phyloP scores from a whole-genome alignment of 2,329 filamentous ascomycete species.

The Cladorrhinum sp. region DNA sequence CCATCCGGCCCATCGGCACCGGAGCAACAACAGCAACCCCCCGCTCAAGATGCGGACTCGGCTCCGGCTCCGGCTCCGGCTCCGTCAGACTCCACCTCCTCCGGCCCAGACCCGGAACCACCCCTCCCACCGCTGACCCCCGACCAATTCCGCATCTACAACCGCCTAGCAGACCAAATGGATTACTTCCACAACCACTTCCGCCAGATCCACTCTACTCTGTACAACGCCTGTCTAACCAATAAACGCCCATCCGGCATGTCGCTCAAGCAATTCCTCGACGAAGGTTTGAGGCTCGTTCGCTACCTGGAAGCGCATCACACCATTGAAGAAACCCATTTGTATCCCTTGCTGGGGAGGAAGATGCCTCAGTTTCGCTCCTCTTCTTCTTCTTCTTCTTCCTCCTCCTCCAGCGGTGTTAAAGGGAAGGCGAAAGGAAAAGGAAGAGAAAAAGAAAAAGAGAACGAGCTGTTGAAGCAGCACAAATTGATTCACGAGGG shows the following conservation, averaged over 20 bases:
- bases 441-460: conserved; percentile 29
- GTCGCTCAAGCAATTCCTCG: conserved; percentile 66
- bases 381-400: conserved; percentile 24
- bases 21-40: not conserved
- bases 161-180: conserved; percentile 73
- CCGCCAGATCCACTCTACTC: conserved; percentile 66
- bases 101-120: conserved; percentile 10
- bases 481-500: conserved; percentile 77
- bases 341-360: conserved; percentile 74
- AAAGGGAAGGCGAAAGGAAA: conserved; percentile 4
- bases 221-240: conserved; percentile 63
- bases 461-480: conserved; percentile 67
- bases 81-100: not conserved
- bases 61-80: not conserved
- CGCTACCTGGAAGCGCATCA: conserved; percentile 73
- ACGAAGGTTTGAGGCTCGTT: conserved; percentile 65
- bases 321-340: conserved; percentile 73
- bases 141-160: conserved; percentile 66
- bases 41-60: not conserved
- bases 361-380: conserved; percentile 78
- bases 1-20: not conserved
- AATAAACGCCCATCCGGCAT: conserved; percentile 59
- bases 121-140: conserved; percentile 59
- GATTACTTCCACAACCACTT: conserved; percentile 75
- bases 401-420: conserved; percentile 23